Evolutionary conservation across 176 grass and related monocot genomes (phyloP), one percentile per base, ranked within the genome.

Genomic region (Oryza brachyantha): DNA sequence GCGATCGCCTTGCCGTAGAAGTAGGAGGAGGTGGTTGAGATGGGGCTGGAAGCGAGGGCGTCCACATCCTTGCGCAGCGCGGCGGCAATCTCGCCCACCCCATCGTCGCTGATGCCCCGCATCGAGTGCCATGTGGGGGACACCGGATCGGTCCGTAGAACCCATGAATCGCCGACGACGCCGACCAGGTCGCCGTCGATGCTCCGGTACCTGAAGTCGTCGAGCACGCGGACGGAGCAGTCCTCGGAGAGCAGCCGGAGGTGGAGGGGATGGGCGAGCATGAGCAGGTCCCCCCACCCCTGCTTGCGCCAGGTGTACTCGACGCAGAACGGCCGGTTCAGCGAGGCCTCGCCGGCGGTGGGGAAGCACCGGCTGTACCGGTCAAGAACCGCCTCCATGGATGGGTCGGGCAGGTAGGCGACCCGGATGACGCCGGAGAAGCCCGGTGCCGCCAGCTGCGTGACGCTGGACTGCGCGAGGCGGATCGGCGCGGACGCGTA

Each of bases 171-270:
- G 21, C 92, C 92, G 5, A 99, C 88, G 7, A 99, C 87, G 46
- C 96, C 96, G 5, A 98, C 88, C 65, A 98, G 85, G 37, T 98
- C 90, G 39, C 96, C 96, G 64, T 98, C 92, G 84, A 98, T 98
- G 85, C 96, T 98, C 55, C 61, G 85, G 88, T 90, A 98, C 71
- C 81, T 90, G 70, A 93, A 95, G 36, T 93, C 90, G 25, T 91
- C 66, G 37, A 95, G 83, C 25, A 99, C 80, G 1, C 67, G 37
- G 8, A 77, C 87, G 72, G 37, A 7, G 61, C 80, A 81, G 19
- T 66, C 61, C 5, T 78, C 66, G 14, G 91, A 78, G 27, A 95
- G 92, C 13, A 95, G 82, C n/a, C 83, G 86, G 26, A 95, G 77
- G 80, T 99, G 96, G 72, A 99, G 90, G 5, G 96, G 96, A 76